A percentile compares a stretch with the other conserved stretches of the same genome.
Evolutionary conservation across 2,329 filamentous ascomycete genomes (phyloP).

Genomic region (Colletotrichum sp.): DNA sequence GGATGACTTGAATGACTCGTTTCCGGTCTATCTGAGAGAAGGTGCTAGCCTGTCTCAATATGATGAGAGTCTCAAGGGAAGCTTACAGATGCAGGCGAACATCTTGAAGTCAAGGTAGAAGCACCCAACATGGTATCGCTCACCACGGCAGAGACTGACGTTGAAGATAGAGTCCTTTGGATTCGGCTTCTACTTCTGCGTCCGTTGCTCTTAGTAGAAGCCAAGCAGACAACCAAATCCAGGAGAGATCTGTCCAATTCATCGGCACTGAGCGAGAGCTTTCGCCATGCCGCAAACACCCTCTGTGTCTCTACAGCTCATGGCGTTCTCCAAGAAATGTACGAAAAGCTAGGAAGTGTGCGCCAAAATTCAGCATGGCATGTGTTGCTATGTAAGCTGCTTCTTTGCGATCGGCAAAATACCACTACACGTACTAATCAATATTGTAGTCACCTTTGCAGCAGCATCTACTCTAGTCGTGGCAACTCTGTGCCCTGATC

Average conservation of each 20-base stretch:
- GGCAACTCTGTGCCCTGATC: not conserved
- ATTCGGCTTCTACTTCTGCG: not conserved
- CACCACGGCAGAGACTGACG: no score
- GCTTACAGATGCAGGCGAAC: slow-evolving; percentile 1
- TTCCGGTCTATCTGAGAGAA: not conserved
- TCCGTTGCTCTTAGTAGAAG: not conserved
- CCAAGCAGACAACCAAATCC: not conserved
- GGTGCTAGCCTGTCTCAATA: not conserved
- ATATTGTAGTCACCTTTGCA: not conserved
- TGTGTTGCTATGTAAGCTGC: not conserved
- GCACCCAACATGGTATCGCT: no score
- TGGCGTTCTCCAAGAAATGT: not conserved
- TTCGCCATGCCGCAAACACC: not conserved
- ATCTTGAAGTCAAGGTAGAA: not conserved
- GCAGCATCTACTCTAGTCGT: not conserved
- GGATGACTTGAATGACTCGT: not conserved
- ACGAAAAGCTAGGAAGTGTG: not conserved
- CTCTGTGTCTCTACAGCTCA: slow-evolving; percentile 1
- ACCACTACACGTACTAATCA: no score
- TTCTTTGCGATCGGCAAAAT: no score
- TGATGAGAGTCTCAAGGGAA: not conserved
- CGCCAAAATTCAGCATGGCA: slow-evolving; percentile 6
- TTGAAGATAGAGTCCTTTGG: not conserved
- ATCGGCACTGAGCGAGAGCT: not conserved
- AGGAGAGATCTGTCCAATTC: not conserved